A percentile compares a stretch with the other conserved stretches of the same genome.
These are phyloP conservation scores for Olyra latifolia DNA, from an alignment of 176 grass and related monocot genomes.

Conservation along the genomic window DNA sequence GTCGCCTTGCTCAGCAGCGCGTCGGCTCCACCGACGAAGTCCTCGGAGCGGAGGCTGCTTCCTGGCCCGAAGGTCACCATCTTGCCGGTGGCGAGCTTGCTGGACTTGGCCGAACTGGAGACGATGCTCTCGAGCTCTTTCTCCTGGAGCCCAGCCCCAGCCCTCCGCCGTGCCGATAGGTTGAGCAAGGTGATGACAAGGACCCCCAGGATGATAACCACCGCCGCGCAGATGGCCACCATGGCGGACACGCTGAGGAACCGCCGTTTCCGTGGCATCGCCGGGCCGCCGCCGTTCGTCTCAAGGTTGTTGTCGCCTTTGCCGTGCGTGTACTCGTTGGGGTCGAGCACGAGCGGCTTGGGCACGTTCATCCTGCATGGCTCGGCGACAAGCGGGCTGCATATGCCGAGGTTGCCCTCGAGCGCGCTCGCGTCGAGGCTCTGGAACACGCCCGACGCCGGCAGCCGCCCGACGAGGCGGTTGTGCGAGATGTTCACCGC, in stretches of 20 bases:
- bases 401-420: slow-evolving; percentile 91
- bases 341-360: slow-evolving; percentile 88
- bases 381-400: slow-evolving; percentile 71
- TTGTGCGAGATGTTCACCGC: slow-evolving; percentile 94
- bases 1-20: slow-evolving; percentile 73
- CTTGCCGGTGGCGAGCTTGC: slow-evolving; percentile 63
- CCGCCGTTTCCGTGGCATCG: slow-evolving; percentile 35
- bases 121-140: slow-evolving; percentile 64
- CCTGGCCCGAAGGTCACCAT: slow-evolving; percentile 69
- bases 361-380: slow-evolving; percentile 89
- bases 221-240: slow-evolving; percentile 79
- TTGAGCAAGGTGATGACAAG: slow-evolving; percentile 71
- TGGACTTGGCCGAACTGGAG: slow-evolving; percentile 41
- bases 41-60: slow-evolving; percentile 68
- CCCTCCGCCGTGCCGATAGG: slow-evolving; percentile 59
- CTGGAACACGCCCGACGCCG: slow-evolving; percentile 70
- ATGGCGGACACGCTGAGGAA: slow-evolving; percentile 81
- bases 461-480: slow-evolving; percentile 75
- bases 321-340: slow-evolving; percentile 64
- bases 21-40: slow-evolving; percentile 67
- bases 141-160: background rate
- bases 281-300: slow-evolving; percentile 1
- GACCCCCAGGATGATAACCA: slow-evolving; percentile 61
- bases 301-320: slow-evolving; percentile 31
- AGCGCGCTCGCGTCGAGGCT: slow-evolving; percentile 83